Evolutionary conservation across 2,329 filamentous ascomycete genomes (phyloP).

Genomic region (Mollisia scopiformis): DNA sequence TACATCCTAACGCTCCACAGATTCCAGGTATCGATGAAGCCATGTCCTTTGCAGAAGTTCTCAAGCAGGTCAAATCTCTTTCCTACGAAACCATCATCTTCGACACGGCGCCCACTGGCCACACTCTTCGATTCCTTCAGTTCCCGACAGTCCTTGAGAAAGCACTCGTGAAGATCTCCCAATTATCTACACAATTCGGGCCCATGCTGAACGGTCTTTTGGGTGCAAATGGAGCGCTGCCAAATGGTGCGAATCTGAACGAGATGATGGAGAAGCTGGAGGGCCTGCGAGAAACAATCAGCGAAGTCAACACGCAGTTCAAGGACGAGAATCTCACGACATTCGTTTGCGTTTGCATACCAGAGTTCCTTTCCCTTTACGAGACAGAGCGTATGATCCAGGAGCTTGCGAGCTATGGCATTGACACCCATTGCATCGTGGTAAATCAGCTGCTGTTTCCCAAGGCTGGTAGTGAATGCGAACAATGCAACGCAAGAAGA

Average conservation of each 20-base stretch:
- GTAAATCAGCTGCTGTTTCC: constrained; percentile 98
- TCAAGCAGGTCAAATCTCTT: constrained; percentile 98
- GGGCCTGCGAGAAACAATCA: constrained; percentile 86
- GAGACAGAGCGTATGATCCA: constrained; percentile 99
- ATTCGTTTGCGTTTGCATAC: constrained; percentile 97
- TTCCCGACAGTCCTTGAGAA: constrained; percentile 99
- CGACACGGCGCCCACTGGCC: constrained; percentile 96
- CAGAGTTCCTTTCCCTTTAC: constrained; percentile 94
- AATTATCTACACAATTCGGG: constrained; percentile 91
- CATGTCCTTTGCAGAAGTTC: constrained; percentile 98
- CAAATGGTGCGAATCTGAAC: constrained; percentile 89
- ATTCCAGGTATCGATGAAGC: constrained; percentile 99
- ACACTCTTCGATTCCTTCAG: constrained; percentile 97
- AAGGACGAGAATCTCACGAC: constrained; percentile 95
- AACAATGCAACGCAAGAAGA: constrained; percentile 90
- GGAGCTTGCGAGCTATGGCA: constrained; percentile 88
- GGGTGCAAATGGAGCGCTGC: constrained; percentile 66
- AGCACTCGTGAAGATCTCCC: constrained; percentile 94
- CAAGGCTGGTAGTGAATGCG: constrained; percentile 80
- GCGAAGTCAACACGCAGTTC: constrained; percentile 97
- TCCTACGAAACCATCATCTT: constrained; percentile 99
- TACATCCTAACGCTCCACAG: constrained; percentile 47
- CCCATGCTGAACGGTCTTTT: constrained; percentile 94
- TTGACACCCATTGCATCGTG: constrained; percentile 96
- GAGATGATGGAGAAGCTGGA: constrained; percentile 97